Evolutionary conservation across 257 asterid species (phyloP), one percentile per base, ranked within the genome.

Genomic region (Cynanchum wilfordii): DNA sequence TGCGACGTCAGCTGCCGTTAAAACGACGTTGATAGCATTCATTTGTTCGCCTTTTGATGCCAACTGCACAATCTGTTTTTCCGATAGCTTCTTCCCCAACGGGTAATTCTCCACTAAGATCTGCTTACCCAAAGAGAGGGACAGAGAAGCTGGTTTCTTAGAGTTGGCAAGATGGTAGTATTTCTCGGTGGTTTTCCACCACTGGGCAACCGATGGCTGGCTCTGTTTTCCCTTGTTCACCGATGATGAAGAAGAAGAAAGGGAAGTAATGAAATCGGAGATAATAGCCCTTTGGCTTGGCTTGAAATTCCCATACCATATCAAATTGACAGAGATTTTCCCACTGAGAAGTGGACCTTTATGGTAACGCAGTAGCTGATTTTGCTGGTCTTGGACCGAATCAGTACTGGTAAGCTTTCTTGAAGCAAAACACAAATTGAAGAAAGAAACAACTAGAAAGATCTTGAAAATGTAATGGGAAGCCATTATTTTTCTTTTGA

Each of bases 291-390:
- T 83, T 44, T 91, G 96, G 55, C 92, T 72, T 0, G 97, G 86
- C 51, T 81, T 84, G 86, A 88, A 88, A 10, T 85, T 83, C 16
- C 96, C 95, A 73, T 90, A 90, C 93, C 91, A 90, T 0, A 90
- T 85, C 9, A 88, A 71, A 44, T 88, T 88, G 1, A 90, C 77
- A 30, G 96, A 78, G 57, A 87, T 86, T 68, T 59, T 86, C 49
- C 96, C 96, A 7, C 60, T 69, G 13, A 90, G 90, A 19, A 90
- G 95, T 24, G 87, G 36, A 42, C 96, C 96, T 8, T 83, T 84
- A 92, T 90, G 96, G 70, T 86, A 89, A 1, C 76, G 75, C 19
- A 89, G 78, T 0, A 86, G 70, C 63, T 82, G 79, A 70, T 24
- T 76, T 73, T 75, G 85, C n/a, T 59, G 78, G 9, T 84, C 75